These are phyloP conservation scores for Chaetomium tenue DNA, from an alignment of 495 filamentous ascomycete genomes.

Conservation along the genomic window DNA sequence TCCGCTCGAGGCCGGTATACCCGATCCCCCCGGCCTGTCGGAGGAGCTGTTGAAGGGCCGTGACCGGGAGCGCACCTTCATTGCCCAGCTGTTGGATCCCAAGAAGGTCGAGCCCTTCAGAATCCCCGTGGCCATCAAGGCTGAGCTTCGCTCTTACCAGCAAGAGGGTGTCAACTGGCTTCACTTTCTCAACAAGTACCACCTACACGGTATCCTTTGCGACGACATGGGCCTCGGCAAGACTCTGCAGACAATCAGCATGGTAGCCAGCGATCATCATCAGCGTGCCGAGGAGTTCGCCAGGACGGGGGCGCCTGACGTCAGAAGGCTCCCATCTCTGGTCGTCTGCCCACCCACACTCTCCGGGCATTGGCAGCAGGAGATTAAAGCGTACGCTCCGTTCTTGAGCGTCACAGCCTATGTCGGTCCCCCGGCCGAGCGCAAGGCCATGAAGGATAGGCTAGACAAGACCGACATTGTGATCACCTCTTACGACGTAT, in stretches of 20 bases:
- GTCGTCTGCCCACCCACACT: slow-evolving; percentile 95
- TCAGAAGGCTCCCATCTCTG: slow-evolving; percentile 78
- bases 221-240: slow-evolving; percentile 99
- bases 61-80: slow-evolving; percentile 92
- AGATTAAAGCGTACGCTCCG: slow-evolving; percentile 90
- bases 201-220: slow-evolving; percentile 96
- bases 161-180: slow-evolving; percentile 99
- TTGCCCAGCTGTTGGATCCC: slow-evolving; percentile 90
- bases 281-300: slow-evolving; percentile 85
- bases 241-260: slow-evolving; percentile 94
- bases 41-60: slow-evolving; percentile 82
- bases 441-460: slow-evolving; percentile 61
- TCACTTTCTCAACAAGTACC: slow-evolving; percentile 94
- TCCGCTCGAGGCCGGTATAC: slow-evolving; percentile 95
- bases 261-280: slow-evolving; percentile 96
- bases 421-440: slow-evolving; percentile 81
- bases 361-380: slow-evolving; percentile 98
- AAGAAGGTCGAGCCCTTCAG: slow-evolving; percentile 93
- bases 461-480: slow-evolving; percentile 82
- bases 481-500: slow-evolving; percentile 96
- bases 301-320: slow-evolving; percentile 71
- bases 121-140: slow-evolving; percentile 95
- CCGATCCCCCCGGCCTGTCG: slow-evolving; percentile 90
- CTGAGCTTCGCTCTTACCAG: slow-evolving; percentile 91
- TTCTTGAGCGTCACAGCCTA: slow-evolving; percentile 88